phyloP scores from a whole-genome alignment of 2,329 filamentous ascomycete species.

The Tolypocladium amazonense region DNA sequence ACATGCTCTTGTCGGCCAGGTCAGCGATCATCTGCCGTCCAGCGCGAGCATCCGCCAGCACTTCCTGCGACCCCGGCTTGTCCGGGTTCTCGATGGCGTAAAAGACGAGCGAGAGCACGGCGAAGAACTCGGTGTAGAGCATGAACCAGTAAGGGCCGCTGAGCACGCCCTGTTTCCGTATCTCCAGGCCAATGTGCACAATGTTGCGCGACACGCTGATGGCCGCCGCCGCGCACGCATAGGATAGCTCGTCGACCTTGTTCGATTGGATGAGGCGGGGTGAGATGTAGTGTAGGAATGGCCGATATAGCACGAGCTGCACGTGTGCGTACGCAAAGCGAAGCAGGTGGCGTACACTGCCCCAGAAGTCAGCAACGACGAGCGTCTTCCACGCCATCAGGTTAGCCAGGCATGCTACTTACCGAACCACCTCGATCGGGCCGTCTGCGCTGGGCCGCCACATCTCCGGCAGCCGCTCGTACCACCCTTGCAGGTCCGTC shows the following conservation, averaged over 20 bases:
- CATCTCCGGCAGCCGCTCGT: conserved; percentile 57
- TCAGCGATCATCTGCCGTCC: conserved; percentile 74
- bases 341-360: conserved; percentile 59
- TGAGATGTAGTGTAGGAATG: conserved; percentile 76
- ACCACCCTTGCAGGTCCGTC: conserved; percentile 51
- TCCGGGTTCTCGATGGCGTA: conserved; percentile 73
- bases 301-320: conserved; percentile 72
- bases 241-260: conserved; percentile 63
- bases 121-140: conserved; percentile 75
- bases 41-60: conserved; percentile 74
- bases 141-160: conserved; percentile 82
- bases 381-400: not conserved
- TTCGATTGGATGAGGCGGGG: conserved; percentile 45
- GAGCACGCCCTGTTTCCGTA: conserved; percentile 63
- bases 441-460: conserved; percentile 74
- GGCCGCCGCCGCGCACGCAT: conserved; percentile 57
- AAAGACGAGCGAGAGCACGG: conserved; percentile 68
- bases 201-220: conserved; percentile 60
- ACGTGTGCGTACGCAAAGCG: conserved; percentile 75
- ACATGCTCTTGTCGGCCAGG: conserved; percentile 74
- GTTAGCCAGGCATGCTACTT: conserved; percentile 19
- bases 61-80: conserved; percentile 63
- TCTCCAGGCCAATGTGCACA: conserved; percentile 69
- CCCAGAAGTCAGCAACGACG: not conserved
- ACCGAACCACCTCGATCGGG: conserved; percentile 65